phyloP scores from a whole-genome alignment of 108 stramenopile genomes.

The Skeletonema menzelii region DNA sequence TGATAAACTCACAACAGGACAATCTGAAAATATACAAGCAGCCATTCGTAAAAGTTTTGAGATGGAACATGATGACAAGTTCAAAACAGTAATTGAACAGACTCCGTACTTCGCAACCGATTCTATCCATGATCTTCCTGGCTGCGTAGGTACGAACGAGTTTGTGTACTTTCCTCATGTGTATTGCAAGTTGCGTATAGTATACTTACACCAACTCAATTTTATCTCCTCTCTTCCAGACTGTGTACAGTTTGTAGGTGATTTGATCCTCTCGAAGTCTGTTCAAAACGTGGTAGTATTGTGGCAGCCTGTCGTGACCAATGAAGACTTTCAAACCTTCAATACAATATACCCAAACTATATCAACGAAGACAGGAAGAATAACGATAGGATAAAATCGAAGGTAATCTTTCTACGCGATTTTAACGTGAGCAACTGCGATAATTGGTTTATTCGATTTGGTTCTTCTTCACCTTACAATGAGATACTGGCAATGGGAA shows the following conservation, averaged over 20 bases:
- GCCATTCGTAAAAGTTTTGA: constrained; percentile 12
- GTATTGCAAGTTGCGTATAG: not conserved
- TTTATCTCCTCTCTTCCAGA: constrained; percentile 19
- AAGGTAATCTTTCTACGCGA: constrained; percentile 37
- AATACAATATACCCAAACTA: constrained; percentile 4
- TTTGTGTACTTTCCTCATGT: not conserved
- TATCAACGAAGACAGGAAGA: not conserved
- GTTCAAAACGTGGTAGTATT: constrained; percentile 63
- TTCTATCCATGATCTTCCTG: constrained; percentile 56
- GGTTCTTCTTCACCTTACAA: constrained; percentile 40
- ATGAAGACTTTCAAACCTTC: constrained; percentile 14
- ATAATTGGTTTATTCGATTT: constrained; percentile 76
- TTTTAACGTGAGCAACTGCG: constrained; percentile 40
- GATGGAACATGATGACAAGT: constrained; percentile 5
- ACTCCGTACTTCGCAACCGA: constrained; percentile 72
- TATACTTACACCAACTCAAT: not conserved
- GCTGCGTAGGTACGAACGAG: constrained; percentile 55
- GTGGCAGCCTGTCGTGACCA: constrained; percentile 69
- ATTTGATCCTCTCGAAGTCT: constrained; percentile 79
- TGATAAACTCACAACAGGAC: not conserved
- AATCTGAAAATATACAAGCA: constrained; percentile 1
- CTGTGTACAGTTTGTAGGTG: constrained; percentile 79
- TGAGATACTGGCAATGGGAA: constrained; percentile 68
- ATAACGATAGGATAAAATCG: constrained; percentile 16
- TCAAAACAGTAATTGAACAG: constrained; percentile 48